Conservation (phyloP, 2,329 filamentous ascomycete genomes). For the Hymenoscyphus occultus region DNA sequence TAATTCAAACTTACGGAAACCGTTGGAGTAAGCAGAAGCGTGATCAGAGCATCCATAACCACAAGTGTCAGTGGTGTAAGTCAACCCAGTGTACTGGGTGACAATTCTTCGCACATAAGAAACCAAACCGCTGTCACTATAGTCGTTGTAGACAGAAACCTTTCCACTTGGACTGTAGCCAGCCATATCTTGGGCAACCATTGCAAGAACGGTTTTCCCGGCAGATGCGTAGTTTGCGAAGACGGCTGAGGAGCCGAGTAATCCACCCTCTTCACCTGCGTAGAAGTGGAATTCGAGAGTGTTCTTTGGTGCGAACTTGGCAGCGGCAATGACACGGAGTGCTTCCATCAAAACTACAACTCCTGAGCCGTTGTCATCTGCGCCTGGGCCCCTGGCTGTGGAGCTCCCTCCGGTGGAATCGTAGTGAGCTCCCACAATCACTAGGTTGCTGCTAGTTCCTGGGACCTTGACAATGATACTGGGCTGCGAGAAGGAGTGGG, state of each 20-base stretch:
- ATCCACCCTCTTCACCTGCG: constrained; percentile 79
- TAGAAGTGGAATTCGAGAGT: constrained; percentile 97
- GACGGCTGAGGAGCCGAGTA: constrained; percentile 82
- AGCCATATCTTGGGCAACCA: constrained; percentile 98
- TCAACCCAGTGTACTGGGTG: constrained; percentile 10
- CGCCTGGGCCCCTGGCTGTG: constrained; percentile 63
- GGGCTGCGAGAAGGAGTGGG: constrained; percentile 15
- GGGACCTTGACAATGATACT: constrained; percentile 19
- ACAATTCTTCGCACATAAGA: constrained; percentile 10
- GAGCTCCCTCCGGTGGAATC: constrained; percentile 59
- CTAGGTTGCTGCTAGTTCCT: constrained; percentile 26
- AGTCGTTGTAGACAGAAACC: constrained; percentile 11
- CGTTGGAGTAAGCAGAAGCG: constrained; percentile 8
- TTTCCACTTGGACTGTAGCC: constrained; percentile 42
- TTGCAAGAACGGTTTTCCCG: constrained; percentile 76
- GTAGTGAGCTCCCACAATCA: constrained; percentile 85
- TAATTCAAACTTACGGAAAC: constrained; percentile 8
- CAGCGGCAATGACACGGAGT: constrained; percentile 71
- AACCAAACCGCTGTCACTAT: constrained; percentile 7
- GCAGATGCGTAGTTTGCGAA: constrained; percentile 73
- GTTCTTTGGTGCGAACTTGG: constrained; percentile 68
- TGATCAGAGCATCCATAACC: constrained; percentile 16
- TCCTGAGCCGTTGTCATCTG: constrained; percentile 88
- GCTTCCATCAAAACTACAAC: constrained; percentile 92
- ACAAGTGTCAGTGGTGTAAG: constrained; percentile 5